Evolutionary conservation across 2,329 filamentous ascomycete genomes (phyloP), one percentile per base, ranked within the genome.

Genomic region (Ilyonectria destructans): DNA sequence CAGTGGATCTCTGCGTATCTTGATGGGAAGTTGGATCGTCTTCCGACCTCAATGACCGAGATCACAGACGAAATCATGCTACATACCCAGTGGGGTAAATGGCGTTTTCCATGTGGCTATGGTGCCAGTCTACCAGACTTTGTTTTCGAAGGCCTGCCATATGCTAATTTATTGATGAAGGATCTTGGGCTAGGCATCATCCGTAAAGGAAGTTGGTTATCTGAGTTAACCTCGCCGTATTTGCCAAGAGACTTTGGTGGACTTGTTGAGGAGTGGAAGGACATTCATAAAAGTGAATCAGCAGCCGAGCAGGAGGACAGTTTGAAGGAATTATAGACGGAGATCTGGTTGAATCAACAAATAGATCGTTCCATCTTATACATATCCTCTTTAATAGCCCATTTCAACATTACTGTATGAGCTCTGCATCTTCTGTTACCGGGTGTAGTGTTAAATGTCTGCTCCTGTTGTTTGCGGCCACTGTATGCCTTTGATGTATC

Each of bases 81-180:
- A 26, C 85, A 92, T 74, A 89, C 86, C 1, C 88, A 92, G 52
- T 96, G 91, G 77, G 91, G 91, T 1, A 88, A 86, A 66, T 91
- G 90, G 87, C 85, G 92, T n/a, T 92, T 92, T 70, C 89, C 91
- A 1, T 86, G 83, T 2, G 92, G 91, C 0, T 90, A 89, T 71
- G 92, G 92, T 0, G 84, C 82, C 19, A 85, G 84, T 75, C 82
- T 87, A 58, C 90, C 91, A 0, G 92, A 93, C 77, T 90, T 95
- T 70, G 91, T 93, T 12, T 95, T 95, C 74, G 93, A 96, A 90
- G 94, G 79, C 71, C 67, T 92, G 37, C 89, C 89, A 3, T 92
- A 90, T 75, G 69, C 75, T 7, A 75, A 80, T 21, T 69, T 91
- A 76, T 78, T 96, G 74, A 77, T 93, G 65, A 81, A 82, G 8